These are phyloP conservation scores for Beta vulgaris DNA, from an alignment of 148 eudicot species.

Conservation along the genomic window DNA sequence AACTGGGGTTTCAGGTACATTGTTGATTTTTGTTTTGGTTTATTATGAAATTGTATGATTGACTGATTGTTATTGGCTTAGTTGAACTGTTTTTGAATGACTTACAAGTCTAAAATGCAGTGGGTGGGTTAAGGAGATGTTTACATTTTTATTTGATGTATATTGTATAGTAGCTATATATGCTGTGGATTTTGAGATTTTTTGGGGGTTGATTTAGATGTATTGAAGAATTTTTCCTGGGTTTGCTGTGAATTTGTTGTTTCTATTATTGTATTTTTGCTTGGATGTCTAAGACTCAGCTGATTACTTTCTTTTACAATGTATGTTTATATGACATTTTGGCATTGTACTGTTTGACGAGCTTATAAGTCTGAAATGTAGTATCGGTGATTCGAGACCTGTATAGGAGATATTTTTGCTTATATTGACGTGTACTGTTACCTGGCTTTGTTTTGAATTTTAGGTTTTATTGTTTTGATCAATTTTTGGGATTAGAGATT, in stretches of 20 bases:
- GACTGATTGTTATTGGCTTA: not conserved
- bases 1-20: conserved; percentile 41
- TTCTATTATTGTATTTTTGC: not conserved
- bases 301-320: not conserved
- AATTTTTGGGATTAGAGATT: not conserved
- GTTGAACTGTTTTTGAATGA: not conserved
- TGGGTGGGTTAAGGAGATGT: not conserved
- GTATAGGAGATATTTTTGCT: not conserved
- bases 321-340: no score
- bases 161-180: not conserved
- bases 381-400: not conserved
- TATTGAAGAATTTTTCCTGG: not conserved
- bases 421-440: not conserved
- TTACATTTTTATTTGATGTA: not conserved
- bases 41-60: not conserved
- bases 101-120: not conserved
- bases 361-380: not conserved
- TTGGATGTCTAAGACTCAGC: not conserved
- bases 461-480: not conserved
- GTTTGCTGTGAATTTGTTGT: not conserved
- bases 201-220: not conserved
- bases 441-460: not conserved
- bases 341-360: not conserved
- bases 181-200: not conserved
- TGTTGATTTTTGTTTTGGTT: not conserved